Conservation (phyloP, 768 basidiomycete species). For the Phylloporus rhodoxanthus region DNA sequence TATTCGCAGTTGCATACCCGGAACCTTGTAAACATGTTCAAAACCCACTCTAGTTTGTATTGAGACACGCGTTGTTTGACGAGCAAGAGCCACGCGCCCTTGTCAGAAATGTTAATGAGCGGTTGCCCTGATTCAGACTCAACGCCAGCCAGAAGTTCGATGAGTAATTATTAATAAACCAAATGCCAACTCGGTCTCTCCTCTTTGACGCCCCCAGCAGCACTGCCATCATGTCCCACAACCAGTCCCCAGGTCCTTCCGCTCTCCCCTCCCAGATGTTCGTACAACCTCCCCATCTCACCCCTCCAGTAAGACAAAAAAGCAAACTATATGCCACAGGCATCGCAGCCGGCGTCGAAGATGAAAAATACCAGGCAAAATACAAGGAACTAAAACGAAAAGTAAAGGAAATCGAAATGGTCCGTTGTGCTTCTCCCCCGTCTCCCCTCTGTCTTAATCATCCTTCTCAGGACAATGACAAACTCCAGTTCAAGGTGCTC, state of each 20-base stretch:
- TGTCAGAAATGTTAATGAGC: slow-evolving; percentile 1
- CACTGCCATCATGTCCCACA: slow-evolving; percentile 61
- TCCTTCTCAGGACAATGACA: slow-evolving; percentile 73
- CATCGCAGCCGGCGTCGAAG: slow-evolving; percentile 75
- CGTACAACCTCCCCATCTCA: slow-evolving; percentile 22
- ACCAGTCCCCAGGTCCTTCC: slow-evolving; percentile 50
- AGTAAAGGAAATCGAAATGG: slow-evolving; percentile 80
- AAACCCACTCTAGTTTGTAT: not conserved
- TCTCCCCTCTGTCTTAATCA: slow-evolving; percentile 1
- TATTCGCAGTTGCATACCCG: not conserved
- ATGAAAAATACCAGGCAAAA: slow-evolving; percentile 81
- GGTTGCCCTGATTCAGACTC: slow-evolving; percentile 15
- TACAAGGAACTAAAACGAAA: slow-evolving; percentile 86
- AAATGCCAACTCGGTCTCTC: slow-evolving; percentile 19
- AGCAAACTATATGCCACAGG: slow-evolving; percentile 47
- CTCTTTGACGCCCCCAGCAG: slow-evolving; percentile 31
- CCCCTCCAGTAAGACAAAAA: slow-evolving; percentile 42
- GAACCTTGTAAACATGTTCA: not conserved
- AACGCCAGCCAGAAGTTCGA: slow-evolving; percentile 24
- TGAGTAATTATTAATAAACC: slow-evolving; percentile 25
- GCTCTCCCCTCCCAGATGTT: slow-evolving; percentile 38
- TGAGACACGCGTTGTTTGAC: not conserved
- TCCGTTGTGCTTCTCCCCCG: slow-evolving; percentile 34
- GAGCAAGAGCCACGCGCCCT: slow-evolving; percentile 3
- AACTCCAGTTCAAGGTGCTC: slow-evolving; percentile 73